A percentile compares a stretch with the other conserved stretches of the same genome.
These are phyloP conservation scores for Paecilomyces formosus DNA, from an alignment of 2,329 filamentous ascomycete species.

Conservation along the genomic window DNA sequence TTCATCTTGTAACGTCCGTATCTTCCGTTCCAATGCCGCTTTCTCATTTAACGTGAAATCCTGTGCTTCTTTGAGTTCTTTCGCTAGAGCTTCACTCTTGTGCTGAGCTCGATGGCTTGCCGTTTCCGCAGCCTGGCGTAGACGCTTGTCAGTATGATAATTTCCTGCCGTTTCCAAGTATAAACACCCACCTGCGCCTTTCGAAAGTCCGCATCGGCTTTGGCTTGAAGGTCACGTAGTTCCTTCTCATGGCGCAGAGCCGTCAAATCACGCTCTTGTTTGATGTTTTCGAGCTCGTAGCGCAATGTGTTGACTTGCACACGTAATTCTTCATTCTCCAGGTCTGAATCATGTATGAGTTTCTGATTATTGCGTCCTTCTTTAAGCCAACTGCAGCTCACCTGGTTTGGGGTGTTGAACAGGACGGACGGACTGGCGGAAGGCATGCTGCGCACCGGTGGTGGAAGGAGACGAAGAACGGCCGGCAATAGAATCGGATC, in stretches of 20 bases:
- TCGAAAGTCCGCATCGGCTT: conserved; percentile 80
- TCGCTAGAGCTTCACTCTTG: conserved; percentile 48
- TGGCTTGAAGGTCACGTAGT: conserved; percentile 67
- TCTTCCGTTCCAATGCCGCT: conserved; percentile 46
- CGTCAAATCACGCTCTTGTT: conserved; percentile 78
- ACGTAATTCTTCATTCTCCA: conserved; percentile 68
- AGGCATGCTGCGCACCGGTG: conserved; percentile 20
- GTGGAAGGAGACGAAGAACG: conserved; percentile 36
- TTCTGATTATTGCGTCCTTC: neutral
- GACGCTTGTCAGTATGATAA: neutral
- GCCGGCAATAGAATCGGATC: conserved; percentile 54
- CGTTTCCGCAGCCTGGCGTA: conserved; percentile 43
- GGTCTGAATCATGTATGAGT: conserved; percentile 19
- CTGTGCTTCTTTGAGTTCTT: conserved; percentile 49
- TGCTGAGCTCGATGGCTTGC: conserved; percentile 43
- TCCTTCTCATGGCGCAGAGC: conserved; percentile 76
- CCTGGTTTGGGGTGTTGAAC: conserved; percentile 30
- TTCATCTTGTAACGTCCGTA: conserved; percentile 57
- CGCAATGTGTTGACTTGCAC: conserved; percentile 81
- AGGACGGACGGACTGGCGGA: conserved; percentile 31
- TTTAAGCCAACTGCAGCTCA: conserved; percentile 12
- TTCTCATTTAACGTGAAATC: conserved; percentile 50
- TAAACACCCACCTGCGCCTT: conserved; percentile 44
- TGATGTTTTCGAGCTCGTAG: conserved; percentile 79
- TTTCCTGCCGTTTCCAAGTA: neutral